Evolutionary conservation across 768 basidiomycete genomes (phyloP), one percentile per base, ranked within the genome.

Genomic region (Mycena filopes): DNA sequence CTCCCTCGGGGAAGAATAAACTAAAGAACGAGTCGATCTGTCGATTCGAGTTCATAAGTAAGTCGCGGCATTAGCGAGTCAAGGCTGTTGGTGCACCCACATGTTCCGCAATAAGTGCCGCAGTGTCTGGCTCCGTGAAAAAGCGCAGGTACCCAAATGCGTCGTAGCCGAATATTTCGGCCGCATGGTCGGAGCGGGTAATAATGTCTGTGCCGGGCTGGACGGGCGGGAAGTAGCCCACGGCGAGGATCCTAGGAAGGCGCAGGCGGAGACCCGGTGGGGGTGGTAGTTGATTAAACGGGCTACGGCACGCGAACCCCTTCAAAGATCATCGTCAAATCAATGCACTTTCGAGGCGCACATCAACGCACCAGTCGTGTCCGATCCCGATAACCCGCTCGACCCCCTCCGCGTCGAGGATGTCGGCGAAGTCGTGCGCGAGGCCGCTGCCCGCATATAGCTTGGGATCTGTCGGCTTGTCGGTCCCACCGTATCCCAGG

Each of bases 401-500:
- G 13, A 80, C 62, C 9, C 72, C 68, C 67, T 81, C 79, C 12
- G 56, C 56, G 57, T 84, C 78, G 25, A 85, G 72, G 43, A 85
- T 75, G 51, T 83, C 82, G 40, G 81, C 55, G 12, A 84, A 48
- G 67, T 84, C 84, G 49, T 79, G 68, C 26, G 72, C 74, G 45
- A 86, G 73, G 36, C 74, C 68, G 51, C 71, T 78, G 28, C 57
- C 29, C 9, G 65, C 59, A 72, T 85, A 87, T 13, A 73, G 69
- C 8, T 63, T 68, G 4, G 73, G 61, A 55, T 83, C 80, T 1
- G 66, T 59, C 4, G 86, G 85, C 61, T 84, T 84, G 67, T 78
- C 78, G 13, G 85, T 85, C 2, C 77, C 79, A 15, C 85, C 86
- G 62, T 84, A 86, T 5, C 86, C 86, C 41, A 87, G 78, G 77